Base-by-base conservation (phyloP, 129 eudicot genomes). In the Chrysanthemum seticuspe region DNA sequence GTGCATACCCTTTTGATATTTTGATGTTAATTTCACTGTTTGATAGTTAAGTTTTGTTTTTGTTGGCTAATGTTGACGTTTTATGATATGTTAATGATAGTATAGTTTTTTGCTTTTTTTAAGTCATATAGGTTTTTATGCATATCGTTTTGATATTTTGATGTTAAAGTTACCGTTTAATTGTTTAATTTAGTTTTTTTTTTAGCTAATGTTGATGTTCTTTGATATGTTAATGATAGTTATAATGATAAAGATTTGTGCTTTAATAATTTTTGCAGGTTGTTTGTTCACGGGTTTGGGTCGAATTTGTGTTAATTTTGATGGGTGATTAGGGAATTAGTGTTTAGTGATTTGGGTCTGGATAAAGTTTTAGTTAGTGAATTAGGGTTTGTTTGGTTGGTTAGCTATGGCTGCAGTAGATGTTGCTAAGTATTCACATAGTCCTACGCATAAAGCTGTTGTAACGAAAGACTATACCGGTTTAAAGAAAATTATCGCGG, bases 371-470 rank as follows among this genome's bases (percentile, higher is more conserved):
- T 8, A 40, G 8, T 7, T 40, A 7, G 47, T 40, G 47, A 40
- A 40, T 40, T 79, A 49, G 80, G 86, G 72, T 56, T 85, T 67
- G 55, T 55, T 57, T 53, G 21, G 52, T 44, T 44, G 27, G 67
- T 65, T 59, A 84, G 74, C 52, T 66, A 85, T 88, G 96, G 88
- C 91, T 10, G 79, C 76, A 47, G 61, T 80, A 34, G 96, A 89
- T 68, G 79, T 75, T 48, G 77, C 91, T 2, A 89, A 86, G 50
- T 89, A 89, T 58, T 83, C 85, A 5, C 89, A 91, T 51, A 86
- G 96, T 75, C 88, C 88, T 62, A 78, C 80, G 53, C 90, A 91
- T 70, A 85, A 85, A 75, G 91, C 93, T 34, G 78, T 91, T 76
- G 81, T 78, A 19, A 79, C 76, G 36, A 87, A 84, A 59, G 97